Percentiles rank a stretch among this genome's conserved stretches.
Evolutionary conservation across 306 rosid species (phyloP).

Genomic region (Quillaja saponaria): DNA sequence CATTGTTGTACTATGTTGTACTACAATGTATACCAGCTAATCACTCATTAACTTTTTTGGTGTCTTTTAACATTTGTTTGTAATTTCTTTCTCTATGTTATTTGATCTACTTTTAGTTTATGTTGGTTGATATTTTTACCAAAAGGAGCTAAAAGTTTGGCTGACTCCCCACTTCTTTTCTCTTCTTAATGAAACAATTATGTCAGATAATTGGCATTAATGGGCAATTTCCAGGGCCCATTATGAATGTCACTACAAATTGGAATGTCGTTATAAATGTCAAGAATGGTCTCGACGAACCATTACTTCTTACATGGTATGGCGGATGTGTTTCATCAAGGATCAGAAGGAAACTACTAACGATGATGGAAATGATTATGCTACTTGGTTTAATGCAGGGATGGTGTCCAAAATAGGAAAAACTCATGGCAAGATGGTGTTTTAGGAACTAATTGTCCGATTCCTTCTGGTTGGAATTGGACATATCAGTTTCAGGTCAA

Average conservation of each 20-base stretch:
- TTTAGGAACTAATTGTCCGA: conserved; percentile 92
- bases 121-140: background rate
- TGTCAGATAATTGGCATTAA: conserved; percentile 84
- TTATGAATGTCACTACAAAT: conserved; percentile 80
- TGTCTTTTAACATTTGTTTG: background rate
- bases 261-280: conserved; percentile 93
- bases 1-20: too few species aligned
- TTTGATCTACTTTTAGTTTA: background rate
- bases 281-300: conserved; percentile 85
- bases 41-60: too few species aligned
- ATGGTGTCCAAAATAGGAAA: conserved; percentile 82
- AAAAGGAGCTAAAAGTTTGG: background rate
- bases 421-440: conserved; percentile 98
- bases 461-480: conserved; percentile 98
- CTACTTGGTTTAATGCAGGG: conserved; percentile 61
- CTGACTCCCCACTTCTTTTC: conserved; percentile 6
- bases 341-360: conserved; percentile 7
- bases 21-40: too few species aligned
- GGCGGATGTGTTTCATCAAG: conserved; percentile 20
- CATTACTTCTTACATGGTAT: conserved; percentile 89
- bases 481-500: conserved; percentile 91
- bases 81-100: conserved; percentile 11
- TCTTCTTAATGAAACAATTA: conserved; percentile 7
- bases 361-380: conserved; percentile 38
- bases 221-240: conserved; percentile 78